Evolutionary conservation across 306 rosid genomes (phyloP), one percentile per base, ranked within the genome.

Genomic region (Cicer judaicum): DNA sequence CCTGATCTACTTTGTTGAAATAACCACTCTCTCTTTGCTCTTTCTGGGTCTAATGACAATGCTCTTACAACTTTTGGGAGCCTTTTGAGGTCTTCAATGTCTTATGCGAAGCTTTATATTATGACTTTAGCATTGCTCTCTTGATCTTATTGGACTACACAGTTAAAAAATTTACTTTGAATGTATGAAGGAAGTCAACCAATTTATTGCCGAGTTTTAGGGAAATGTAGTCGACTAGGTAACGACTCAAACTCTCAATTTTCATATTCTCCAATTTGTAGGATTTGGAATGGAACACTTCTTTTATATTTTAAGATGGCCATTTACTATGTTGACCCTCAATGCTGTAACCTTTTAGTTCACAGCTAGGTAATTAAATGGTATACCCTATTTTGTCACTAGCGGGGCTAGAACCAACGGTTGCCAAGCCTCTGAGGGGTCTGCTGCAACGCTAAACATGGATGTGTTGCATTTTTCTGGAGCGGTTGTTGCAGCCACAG

Each of bases 41-140:
- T 50, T 63, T 41, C 29, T 63, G 24, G 42, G 11, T 60, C 50
- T 16, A 64, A 16, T 61, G 12, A 7, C 67, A 61, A 7, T 64
- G 70, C 15, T 64, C 68, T 67, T 44, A 16, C 12, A 6, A 19
- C 68, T 34, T 56, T 47, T 34, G 50, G 19, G 70, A 4, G 7
- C 36, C 42, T 15, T 63, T 53, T 18, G 43, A 64, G 14, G 52
- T 63, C 36, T 34, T 41, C 29, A 71, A 29, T 10, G 40, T 53
- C 43, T 24, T 50, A 52, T 11, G 34, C 42, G 38, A 8, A 70
- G 65, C n/a, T 61, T 52, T 62, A 41, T 29, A 29, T 3, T 29
- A 29, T 34, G 56, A 70, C 41, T 38, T 76, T 8, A 68, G 63
- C 53, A 48, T 77, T 38, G 4, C n/a, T 36, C 64, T 59, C 57